Percentiles rank a stretch among this genome's conserved stretches.
phyloP scores from a whole-genome alignment of 2,329 filamentous ascomycete genomes.

The Monosporascus sp. region DNA sequence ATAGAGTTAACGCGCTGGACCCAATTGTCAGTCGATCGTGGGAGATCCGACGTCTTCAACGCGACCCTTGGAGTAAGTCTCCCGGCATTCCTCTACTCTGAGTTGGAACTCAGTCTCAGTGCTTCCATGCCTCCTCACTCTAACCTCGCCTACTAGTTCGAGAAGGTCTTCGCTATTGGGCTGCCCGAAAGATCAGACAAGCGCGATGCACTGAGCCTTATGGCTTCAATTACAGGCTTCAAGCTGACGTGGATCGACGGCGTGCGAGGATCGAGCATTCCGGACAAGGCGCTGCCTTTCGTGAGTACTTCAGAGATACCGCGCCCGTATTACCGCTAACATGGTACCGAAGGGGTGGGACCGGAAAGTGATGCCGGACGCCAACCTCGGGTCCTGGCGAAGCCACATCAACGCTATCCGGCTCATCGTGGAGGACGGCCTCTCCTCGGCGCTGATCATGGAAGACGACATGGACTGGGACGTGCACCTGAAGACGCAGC shows the following conservation, averaged over 20 bases:
- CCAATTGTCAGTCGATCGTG: constrained; percentile 2
- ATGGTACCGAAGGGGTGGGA: constrained; percentile 16
- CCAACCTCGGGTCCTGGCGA: constrained; percentile 34
- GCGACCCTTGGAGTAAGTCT: constrained; percentile 11
- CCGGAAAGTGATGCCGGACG: constrained; percentile 18
- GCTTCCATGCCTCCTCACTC: background rate
- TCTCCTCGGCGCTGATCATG: constrained; percentile 35
- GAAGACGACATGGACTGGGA: constrained; percentile 43
- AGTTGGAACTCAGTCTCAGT: background rate
- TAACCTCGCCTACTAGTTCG: constrained; percentile 21
- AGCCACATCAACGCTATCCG: constrained; percentile 31
- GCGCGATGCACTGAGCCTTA: constrained; percentile 38
- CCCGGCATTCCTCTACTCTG: background rate
- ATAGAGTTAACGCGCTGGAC: constrained; percentile 1
- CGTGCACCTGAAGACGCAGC: constrained; percentile 27
- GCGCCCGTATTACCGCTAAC: constrained; percentile 3
- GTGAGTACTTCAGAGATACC: constrained; percentile 1
- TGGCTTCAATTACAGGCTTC: constrained; percentile 35
- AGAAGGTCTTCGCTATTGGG: constrained; percentile 40
- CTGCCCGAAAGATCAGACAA: constrained; percentile 41
- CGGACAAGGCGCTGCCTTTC: constrained; percentile 35
- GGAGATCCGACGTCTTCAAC: constrained; percentile 11
- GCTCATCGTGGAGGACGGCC: constrained; percentile 27
- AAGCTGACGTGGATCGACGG: constrained; percentile 37
- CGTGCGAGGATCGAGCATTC: constrained; percentile 30